Conservation (phyloP, 75 land plant genomes). For the Picea sitchensis region DNA sequence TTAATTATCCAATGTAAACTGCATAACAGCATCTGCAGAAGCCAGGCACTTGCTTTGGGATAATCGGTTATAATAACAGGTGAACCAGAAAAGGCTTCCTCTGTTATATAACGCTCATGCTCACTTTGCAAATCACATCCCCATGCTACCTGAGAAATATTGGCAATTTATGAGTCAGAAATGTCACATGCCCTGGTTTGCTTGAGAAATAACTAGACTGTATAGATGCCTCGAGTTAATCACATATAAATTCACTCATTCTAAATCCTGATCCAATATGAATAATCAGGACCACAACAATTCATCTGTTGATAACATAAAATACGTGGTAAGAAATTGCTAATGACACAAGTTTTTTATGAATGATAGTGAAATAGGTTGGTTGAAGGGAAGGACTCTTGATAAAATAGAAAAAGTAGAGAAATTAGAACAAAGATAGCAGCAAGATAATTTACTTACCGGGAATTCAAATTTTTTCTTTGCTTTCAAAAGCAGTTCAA, state of each 20-base stretch:
- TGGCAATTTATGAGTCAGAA: background rate
- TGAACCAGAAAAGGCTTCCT: slow-evolving; percentile 72
- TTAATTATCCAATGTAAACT: slow-evolving; percentile 2
- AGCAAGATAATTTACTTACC: slow-evolving; percentile 32
- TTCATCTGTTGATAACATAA: background rate
- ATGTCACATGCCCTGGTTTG: background rate
- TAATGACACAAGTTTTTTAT: background rate
- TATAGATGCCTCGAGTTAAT: background rate
- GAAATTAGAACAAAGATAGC: background rate
- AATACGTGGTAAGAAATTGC: background rate
- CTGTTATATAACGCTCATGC: slow-evolving; percentile 95
- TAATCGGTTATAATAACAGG: slow-evolving; percentile 94
- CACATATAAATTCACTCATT: background rate
- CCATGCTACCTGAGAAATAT: slow-evolving; percentile 76
- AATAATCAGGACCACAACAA: background rate
- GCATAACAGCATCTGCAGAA: slow-evolving; percentile 11
- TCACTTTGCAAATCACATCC: slow-evolving; percentile 97
- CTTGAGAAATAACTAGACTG: background rate
- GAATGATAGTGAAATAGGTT: background rate
- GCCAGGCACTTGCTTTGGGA: slow-evolving; percentile 63
- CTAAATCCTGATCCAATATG: background rate
- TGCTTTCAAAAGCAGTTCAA: slow-evolving; percentile 67
- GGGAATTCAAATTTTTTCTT: slow-evolving; percentile 89
- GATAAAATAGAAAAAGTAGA: background rate
- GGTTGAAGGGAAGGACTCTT: background rate